These are phyloP conservation scores for Mrakia frigida DNA, from an alignment of 768 basidiomycete species.

Conservation along the genomic window DNA sequence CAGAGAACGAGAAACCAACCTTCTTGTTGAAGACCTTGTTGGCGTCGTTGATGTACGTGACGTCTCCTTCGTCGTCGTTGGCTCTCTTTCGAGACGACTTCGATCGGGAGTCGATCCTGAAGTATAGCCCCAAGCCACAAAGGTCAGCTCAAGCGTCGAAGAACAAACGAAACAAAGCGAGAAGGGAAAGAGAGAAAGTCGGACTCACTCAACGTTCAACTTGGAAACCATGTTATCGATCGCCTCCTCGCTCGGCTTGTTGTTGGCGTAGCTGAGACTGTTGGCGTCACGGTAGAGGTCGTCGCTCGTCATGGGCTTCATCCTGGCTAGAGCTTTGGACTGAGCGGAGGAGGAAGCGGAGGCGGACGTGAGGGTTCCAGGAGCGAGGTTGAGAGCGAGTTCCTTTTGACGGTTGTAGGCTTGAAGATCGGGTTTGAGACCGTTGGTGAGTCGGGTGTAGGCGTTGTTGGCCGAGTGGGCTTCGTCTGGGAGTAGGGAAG, in stretches of 20 bases:
- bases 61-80: slow-evolving; percentile 91
- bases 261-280: slow-evolving; percentile 86
- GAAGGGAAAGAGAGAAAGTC: not conserved
- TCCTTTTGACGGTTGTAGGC: slow-evolving; percentile 88
- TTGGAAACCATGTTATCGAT: slow-evolving; percentile 87
- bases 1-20: slow-evolving; percentile 47
- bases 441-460: slow-evolving; percentile 88
- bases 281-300: slow-evolving; percentile 90
- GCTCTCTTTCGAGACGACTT: slow-evolving; percentile 82
- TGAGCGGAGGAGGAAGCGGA: slow-evolving; percentile 41
- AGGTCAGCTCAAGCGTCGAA: not conserved
- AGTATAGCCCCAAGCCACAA: slow-evolving; percentile 15
- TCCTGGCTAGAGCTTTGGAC: slow-evolving; percentile 49
- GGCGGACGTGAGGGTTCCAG: slow-evolving; percentile 59
- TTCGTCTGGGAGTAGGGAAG: slow-evolving; percentile 57
- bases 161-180: slow-evolving; percentile 5
- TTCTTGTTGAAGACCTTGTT: slow-evolving; percentile 88
- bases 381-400: slow-evolving; percentile 65
- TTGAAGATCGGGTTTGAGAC: slow-evolving; percentile 78
- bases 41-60: slow-evolving; percentile 69
- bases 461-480: slow-evolving; percentile 78
- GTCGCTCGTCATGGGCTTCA: slow-evolving; percentile 48
- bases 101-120: slow-evolving; percentile 78
- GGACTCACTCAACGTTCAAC: slow-evolving; percentile 86
- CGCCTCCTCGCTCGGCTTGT: slow-evolving; percentile 89